Evolutionary conservation across 108 stramenopile genomes (phyloP).

Genomic region (Epithemia pelagica): DNA sequence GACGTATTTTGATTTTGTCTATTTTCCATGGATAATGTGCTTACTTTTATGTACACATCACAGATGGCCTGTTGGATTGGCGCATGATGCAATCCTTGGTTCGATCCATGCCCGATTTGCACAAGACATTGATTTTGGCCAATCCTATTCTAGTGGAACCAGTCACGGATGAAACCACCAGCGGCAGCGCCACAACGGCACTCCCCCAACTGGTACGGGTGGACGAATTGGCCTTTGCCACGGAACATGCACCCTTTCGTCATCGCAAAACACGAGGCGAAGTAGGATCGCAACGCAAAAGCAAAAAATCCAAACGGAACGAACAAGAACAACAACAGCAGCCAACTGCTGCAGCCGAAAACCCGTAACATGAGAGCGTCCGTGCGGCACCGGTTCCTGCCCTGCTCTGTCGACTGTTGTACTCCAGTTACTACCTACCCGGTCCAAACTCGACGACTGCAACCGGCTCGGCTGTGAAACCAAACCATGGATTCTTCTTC

Average conservation of each 20-base stretch:
- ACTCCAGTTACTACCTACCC: too few relatives aligned
- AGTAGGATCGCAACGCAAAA: slow-evolving; percentile 59
- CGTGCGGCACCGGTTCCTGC: too few relatives aligned
- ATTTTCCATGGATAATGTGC: too few relatives aligned
- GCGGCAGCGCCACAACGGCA: too few relatives aligned
- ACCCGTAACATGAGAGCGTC: too few relatives aligned
- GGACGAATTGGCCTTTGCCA: slow-evolving; percentile 73
- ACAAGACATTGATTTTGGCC: slow-evolving; percentile 78
- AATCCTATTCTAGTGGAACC: slow-evolving; percentile 17
- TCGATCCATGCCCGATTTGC: slow-evolving; percentile 75
- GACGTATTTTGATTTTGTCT: too few relatives aligned
- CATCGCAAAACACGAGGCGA: slow-evolving; percentile 45
- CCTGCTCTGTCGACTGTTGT: too few relatives aligned
- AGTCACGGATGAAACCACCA: neutral
- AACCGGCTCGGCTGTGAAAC: too few relatives aligned
- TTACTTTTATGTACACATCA: too few relatives aligned
- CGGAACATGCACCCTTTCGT: slow-evolving; percentile 86
- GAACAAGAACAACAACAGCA: neutral
- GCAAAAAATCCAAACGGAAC: slow-evolving; percentile 2
- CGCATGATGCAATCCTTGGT: slow-evolving; percentile 68
- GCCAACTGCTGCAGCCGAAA: too few relatives aligned
- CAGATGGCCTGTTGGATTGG: slow-evolving; percentile 67
- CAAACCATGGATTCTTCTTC: too few relatives aligned
- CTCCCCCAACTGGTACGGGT: slow-evolving; percentile 15
- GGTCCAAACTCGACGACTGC: too few relatives aligned